A percentile compares a stretch with the other conserved stretches of the same genome.
phyloP scores from a whole-genome alignment of 108 stramenopile species.

The Parmales sp. region DNA sequence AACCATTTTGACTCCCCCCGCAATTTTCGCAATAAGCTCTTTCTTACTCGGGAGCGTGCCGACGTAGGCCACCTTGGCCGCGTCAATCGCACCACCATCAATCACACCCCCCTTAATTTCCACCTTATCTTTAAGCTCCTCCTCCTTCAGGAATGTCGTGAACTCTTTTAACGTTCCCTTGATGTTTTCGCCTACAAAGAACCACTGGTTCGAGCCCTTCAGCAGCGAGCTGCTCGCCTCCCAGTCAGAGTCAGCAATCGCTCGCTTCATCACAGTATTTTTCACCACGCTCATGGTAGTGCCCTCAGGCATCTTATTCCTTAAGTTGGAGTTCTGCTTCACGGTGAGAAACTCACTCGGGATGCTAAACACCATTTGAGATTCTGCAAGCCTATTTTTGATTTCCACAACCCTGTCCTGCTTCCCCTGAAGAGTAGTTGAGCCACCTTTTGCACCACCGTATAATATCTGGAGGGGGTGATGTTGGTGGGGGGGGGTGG shows the following conservation, averaged over 20 bases:
- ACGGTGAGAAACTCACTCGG: conserved; percentile 62
- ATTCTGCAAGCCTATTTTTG: conserved; percentile 52
- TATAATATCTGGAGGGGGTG: conserved; percentile 13
- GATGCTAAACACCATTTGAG: conserved; percentile 70
- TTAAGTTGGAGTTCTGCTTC: conserved; percentile 47
- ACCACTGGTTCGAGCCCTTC: conserved; percentile 84
- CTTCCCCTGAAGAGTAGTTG: conserved; percentile 69
- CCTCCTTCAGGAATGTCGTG: conserved; percentile 60
- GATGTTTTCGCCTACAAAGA: conserved; percentile 85
- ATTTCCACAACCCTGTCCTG: conserved; percentile 46
- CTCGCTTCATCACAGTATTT: conserved; percentile 79
- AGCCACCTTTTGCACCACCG: conserved; percentile 60
- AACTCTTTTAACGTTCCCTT: conserved; percentile 67
- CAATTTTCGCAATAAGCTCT: conserved; percentile 79
- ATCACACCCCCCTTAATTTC: conserved; percentile 64
- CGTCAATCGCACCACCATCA: conserved; percentile 67
- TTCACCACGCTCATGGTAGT: conserved; percentile 72
- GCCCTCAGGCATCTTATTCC: conserved; percentile 67
- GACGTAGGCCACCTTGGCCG: conserved; percentile 59
- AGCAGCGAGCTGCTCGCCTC: conserved; percentile 37
- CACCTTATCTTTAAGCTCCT: conserved; percentile 53
- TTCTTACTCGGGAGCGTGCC: conserved; percentile 76
- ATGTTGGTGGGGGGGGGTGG: too few relatives aligned
- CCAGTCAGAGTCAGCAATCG: conserved; percentile 65
- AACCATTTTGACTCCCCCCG: conserved; percentile 76